Evolutionary conservation across 306 rosid genomes (phyloP), one percentile per base, ranked within the genome.

Genomic region (Senna siamea): DNA sequence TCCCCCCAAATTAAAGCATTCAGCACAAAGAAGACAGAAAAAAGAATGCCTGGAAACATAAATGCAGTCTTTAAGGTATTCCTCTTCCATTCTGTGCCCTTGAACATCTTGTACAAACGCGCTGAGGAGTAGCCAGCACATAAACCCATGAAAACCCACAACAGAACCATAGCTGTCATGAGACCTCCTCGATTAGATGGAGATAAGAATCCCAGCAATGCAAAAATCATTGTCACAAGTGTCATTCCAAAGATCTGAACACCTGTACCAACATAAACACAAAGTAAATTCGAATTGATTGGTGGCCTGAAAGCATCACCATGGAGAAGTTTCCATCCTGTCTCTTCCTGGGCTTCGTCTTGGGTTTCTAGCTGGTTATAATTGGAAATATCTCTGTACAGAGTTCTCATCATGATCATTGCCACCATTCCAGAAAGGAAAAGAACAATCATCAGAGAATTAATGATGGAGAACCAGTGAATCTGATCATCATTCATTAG

Each of bases 371-470:
- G 89, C 79, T 95, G 99, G 83, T 95, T 95, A 83, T 95, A 95
- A 83, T 92, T 95, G 81, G 99, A 90, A 75, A 95, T 95, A 77
- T 95, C 99, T 88, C 89, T 87, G 88, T 90, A 95, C 59, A 95
- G 86, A 41, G 99, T 95, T 88, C 99, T 95, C 98, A 95, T 90
- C 98, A 90, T 95, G 86, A 92, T 95, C 99, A 95, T 95, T 54
- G 99, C 99, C 87, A 95, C 97, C 99, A 95, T 95, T 75, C 99
- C 99, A 52, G 99, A 95, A 70, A 95, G 96, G 85, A 95, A 95
- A 66, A 95, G 98, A 46, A 95, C 99, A 83, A 95, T 95, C 99
- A 95, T 95, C 79, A 95, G 85, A 80, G 99, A 95, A 77, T 95
- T 95, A 66, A 95, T 87, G 70, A 95, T 95, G 80, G 99, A 95